Evolutionary conservation across 2,329 filamentous ascomycete genomes (phyloP), one percentile per base, ranked within the genome.

Genomic region (Ophiostoma pallidulum): DNA sequence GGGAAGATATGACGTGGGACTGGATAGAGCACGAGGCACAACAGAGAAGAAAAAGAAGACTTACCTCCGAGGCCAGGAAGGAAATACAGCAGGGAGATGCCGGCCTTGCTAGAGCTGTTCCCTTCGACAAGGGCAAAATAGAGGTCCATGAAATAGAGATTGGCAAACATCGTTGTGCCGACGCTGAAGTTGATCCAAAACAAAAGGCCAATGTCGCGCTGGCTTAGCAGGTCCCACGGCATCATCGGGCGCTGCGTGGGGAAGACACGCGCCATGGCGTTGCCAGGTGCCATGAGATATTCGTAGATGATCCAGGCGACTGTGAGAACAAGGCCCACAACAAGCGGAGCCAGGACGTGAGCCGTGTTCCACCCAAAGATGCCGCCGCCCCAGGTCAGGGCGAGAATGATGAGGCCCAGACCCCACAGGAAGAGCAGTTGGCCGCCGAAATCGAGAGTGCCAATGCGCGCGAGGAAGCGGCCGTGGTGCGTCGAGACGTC

Each of bases 71-170:
- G 62, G 0, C 81, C 81, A 0, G 80, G 80, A 2, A 79, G 69
- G 54, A 80, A 85, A 58, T 74, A 84, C 1, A 84, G 62, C 13
- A 86, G 65, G 49, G 47, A 41, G 14, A 45, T 7, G 8, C 47
- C 47, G 4, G 78, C 70, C 41, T 74, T 57, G 20, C 72, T 24
- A 64, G 68, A 24, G 54, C 53, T 60, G 51, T 75, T 35, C 36
- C 41, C 41, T 20, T 49, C 41, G 35, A 84, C 79, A 8, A 82
- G 63, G 1, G 76, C 74, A 59, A 84, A 85, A 60, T 84, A 86
- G n/a, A 84, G 71, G 16, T 76, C 77, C 54, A 82, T 75, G 55
- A 84, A 86, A 60, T 85, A 86, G 54, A 84, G 75, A 53, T 67
- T 75, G 74, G 63, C 64, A 20, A 31, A 75, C 67, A 71, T 72